These are phyloP conservation scores for Pleurotus giganteus DNA, from an alignment of 768 basidiomycete species.

Conservation along the genomic window DNA sequence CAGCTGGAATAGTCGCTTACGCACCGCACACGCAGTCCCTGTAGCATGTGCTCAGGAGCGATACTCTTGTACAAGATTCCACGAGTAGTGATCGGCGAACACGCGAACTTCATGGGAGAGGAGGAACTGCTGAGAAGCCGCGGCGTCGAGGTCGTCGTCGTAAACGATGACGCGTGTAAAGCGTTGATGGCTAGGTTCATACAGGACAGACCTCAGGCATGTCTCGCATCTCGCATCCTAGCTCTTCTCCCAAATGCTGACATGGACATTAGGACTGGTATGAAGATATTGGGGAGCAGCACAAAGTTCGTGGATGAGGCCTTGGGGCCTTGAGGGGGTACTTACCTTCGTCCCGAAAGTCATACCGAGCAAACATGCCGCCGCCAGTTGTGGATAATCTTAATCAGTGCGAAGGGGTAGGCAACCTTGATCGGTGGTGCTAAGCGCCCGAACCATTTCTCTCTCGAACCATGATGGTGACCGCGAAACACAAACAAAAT, in stretches of 20 bases:
- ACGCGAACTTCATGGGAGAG: constrained; percentile 48
- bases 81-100: constrained; percentile 66
- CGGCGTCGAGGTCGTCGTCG: constrained; percentile 53
- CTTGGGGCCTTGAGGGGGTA: too few relatives aligned
- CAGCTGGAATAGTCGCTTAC: neutral
- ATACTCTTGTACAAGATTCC: constrained; percentile 64
- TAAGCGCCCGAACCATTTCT: too few relatives aligned
- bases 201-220: constrained; percentile 50
- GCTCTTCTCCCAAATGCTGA: neutral
- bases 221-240: neutral
- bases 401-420: too few relatives aligned
- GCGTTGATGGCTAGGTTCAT: constrained; percentile 58
- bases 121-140: constrained; percentile 50
- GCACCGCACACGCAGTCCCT: constrained; percentile 40
- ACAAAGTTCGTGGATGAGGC: too few relatives aligned
- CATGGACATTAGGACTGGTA: constrained; percentile 44
- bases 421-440: too few relatives aligned
- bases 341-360: too few relatives aligned
- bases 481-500: too few relatives aligned
- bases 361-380: too few relatives aligned
- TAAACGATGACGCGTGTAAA: constrained; percentile 50
- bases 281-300: constrained; percentile 57
- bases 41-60: constrained; percentile 65
- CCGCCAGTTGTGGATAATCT: too few relatives aligned
- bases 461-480: too few relatives aligned